Percentiles rank a stretch among this genome's conserved stretches.
These are phyloP conservation scores for Pyrus hybrid DNA, from an alignment of 331 rosid genomes.

Conservation along the genomic window DNA sequence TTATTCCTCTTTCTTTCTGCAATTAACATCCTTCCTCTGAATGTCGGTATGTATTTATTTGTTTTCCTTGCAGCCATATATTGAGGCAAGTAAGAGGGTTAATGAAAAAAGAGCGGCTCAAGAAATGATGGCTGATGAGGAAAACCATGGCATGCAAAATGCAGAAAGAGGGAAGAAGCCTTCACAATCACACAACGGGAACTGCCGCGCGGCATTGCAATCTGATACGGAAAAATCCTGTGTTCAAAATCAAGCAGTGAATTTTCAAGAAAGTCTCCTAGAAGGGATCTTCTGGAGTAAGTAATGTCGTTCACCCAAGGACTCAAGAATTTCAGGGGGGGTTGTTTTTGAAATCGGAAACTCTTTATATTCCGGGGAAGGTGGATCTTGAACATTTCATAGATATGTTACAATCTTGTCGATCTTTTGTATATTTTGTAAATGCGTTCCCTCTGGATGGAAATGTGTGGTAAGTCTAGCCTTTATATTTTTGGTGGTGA, in stretches of 20 bases:
- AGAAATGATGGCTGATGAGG: neutral
- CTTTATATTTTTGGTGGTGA: no score
- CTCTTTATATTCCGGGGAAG: neutral
- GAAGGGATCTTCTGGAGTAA: neutral
- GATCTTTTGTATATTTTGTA: neutral
- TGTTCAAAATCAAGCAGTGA: neutral
- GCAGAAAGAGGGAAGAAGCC: neutral
- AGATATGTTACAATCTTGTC: neutral
- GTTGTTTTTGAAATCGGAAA: neutral
- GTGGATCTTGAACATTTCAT: neutral
- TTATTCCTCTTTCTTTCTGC: neutral
- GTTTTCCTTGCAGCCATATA: slow-evolving; percentile 15
- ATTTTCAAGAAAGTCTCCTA: neutral
- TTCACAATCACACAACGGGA: no score
- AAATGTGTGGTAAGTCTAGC: no score
- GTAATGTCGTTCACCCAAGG: neutral
- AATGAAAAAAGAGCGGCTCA: slow-evolving; percentile 5
- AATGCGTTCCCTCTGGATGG: neutral
- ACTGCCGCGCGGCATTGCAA: no score
- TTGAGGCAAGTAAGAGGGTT: slow-evolving; percentile 23
- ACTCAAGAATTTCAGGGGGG: neutral
- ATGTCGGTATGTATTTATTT: neutral
- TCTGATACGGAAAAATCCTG: neutral
- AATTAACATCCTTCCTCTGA: neutral
- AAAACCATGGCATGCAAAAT: neutral